Percentiles rank a stretch among this genome's conserved stretches.
Evolutionary conservation across 192 early-diverging fungal species (phyloP).

Genomic region (Gorgonomyces haynaldii): DNA sequence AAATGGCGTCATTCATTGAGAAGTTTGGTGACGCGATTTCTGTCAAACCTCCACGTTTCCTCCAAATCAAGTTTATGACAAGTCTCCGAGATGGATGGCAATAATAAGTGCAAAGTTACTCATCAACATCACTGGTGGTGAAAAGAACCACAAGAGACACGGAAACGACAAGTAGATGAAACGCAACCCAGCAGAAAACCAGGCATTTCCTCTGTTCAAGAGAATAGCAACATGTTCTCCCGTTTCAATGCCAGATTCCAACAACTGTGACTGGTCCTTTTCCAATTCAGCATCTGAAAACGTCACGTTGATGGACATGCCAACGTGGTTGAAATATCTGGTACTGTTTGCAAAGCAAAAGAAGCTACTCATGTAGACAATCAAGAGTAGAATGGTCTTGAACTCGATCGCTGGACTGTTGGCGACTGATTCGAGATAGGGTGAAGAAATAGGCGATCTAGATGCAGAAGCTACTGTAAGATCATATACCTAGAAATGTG

Average conservation of each 20-base stretch:
- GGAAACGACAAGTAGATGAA: conserved; percentile 10
- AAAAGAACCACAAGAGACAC: conserved; percentile 9
- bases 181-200: conserved; percentile 3
- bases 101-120: not conserved
- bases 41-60: not conserved
- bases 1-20: not conserved
- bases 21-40: not conserved
- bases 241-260: not conserved
- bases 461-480: no score
- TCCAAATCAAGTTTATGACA: not conserved
- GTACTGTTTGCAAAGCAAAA: not conserved
- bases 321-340: conserved; percentile 7
- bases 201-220: not conserved
- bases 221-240: not conserved
- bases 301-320: conserved; percentile 1
- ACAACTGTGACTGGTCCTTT: not conserved
- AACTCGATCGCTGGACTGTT: not conserved
- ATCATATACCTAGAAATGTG: conserved; percentile 3
- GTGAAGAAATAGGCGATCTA: not conserved
- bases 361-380: not conserved
- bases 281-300: not conserved
- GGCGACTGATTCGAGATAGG: not conserved
- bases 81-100: conserved; percentile 1
- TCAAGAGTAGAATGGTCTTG: conserved; percentile 1
- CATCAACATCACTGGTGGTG: not conserved